These are phyloP conservation scores for Acer negundo DNA, from an alignment of 345 rosid genomes.

Conservation along the genomic window DNA sequence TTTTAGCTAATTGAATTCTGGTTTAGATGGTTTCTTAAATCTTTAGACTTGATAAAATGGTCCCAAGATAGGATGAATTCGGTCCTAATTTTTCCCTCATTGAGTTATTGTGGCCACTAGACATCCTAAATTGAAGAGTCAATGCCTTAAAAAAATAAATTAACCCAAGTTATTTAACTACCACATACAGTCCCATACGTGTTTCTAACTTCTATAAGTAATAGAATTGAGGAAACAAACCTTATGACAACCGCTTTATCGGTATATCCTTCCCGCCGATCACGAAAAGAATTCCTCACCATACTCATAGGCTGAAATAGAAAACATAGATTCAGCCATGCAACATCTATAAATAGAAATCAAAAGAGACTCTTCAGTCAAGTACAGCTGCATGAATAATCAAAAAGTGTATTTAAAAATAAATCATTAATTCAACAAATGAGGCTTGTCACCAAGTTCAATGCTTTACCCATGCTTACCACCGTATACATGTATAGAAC, in stretches of 20 bases:
- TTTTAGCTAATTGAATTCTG: neutral
- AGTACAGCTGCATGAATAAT: conserved; percentile 1
- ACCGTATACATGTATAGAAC: neutral
- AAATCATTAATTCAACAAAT: neutral
- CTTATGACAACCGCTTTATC: conserved; percentile 88
- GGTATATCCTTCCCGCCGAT: conserved; percentile 80
- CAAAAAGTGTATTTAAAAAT: neutral
- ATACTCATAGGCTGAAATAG: conserved; percentile 84
- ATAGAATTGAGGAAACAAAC: conserved; percentile 33
- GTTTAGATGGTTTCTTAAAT: neutral
- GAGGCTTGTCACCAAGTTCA: neutral
- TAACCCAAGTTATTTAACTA: neutral
- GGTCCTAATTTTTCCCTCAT: conserved; percentile 4
- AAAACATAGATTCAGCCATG: conserved; percentile 31
- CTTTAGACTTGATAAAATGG: neutral
- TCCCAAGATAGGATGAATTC: too few relatives aligned
- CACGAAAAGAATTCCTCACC: conserved; percentile 79
- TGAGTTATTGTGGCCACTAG: neutral
- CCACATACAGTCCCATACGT: conserved; percentile 1
- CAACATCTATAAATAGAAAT: conserved; percentile 17
- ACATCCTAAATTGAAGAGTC: neutral
- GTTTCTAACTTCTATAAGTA: neutral
- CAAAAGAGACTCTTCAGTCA: conserved; percentile 2
- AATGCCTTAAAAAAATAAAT: neutral
- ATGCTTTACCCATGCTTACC: neutral